Conservation (phyloP, 108 stramenopile species). For the Asterionellopsis glacialis region DNA sequence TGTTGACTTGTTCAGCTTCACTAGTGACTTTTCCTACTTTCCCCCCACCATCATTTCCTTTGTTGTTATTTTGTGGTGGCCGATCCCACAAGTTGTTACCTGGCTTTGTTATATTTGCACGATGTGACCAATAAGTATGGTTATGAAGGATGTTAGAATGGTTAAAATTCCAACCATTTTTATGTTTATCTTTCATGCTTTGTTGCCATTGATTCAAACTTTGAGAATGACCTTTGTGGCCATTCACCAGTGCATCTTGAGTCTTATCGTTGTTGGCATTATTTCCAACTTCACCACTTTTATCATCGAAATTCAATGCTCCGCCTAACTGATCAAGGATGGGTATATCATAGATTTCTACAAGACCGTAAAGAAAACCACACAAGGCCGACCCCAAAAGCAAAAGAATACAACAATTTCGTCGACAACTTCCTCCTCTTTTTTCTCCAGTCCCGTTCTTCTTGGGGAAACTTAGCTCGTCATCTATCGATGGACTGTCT, state of each 20-base stretch:
- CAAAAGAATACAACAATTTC: conserved; percentile 1
- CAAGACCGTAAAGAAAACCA: conserved; percentile 15
- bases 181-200: no score
- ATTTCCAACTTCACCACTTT: conserved; percentile 32
- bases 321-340: neutral
- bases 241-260: conserved; percentile 26
- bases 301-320: neutral
- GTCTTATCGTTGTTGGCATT: conserved; percentile 39
- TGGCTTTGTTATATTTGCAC: no score
- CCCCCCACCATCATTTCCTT: conserved; percentile 16
- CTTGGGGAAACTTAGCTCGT: no score
- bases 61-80: neutral
- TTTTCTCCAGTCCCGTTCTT: no score
- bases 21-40: neutral
- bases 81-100: neutral
- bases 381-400: conserved; percentile 9
- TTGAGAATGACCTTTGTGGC: neutral
- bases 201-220: no score
- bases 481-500: no score
- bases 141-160: no score
- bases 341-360: conserved; percentile 17
- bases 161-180: no score
- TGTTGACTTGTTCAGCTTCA: neutral
- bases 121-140: no score
- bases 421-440: no score